Evolutionary conservation across 306 rosid species (phyloP).

Genomic region (Abrus pulchellus): DNA sequence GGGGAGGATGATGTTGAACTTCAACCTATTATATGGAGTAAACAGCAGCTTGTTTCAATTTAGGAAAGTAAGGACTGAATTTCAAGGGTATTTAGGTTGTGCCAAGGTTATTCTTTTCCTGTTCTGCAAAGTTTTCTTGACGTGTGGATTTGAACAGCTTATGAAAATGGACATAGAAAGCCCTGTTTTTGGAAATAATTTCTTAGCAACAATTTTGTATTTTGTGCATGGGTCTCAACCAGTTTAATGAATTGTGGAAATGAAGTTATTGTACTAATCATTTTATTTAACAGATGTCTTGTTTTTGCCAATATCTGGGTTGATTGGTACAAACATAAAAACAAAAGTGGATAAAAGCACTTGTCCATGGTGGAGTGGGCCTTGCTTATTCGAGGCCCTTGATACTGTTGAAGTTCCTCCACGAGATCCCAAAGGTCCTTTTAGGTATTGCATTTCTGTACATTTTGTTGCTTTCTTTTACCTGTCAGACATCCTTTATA

Average conservation of each 20-base stretch:
- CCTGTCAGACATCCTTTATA: background rate
- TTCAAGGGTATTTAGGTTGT: conserved; percentile 13
- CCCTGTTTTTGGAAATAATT: conserved; percentile 2
- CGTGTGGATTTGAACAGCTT: conserved; percentile 22
- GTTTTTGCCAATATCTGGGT: conserved; percentile 94
- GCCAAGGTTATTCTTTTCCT: conserved; percentile 11
- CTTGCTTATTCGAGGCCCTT: conserved; percentile 93
- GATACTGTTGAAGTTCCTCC: conserved; percentile 76
- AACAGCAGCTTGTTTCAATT: conserved; percentile 17
- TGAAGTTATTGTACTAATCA: conserved; percentile 36
- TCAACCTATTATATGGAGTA: conserved; percentile 24
- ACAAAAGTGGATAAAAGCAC: conserved; percentile 71
- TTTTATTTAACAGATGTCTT: conserved; percentile 75
- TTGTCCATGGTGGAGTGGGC: conserved; percentile 94
- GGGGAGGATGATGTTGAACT: conserved; percentile 22
- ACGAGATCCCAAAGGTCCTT: conserved; percentile 88
- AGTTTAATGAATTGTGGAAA: conserved; percentile 38
- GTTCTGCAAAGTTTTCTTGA: conserved; percentile 10
- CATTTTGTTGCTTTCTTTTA: conserved; percentile 1
- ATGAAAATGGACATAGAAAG: background rate
- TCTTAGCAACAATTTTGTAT: conserved; percentile 4
- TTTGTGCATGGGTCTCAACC: conserved; percentile 12
- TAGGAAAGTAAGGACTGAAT: conserved; percentile 26
- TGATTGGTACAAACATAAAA: conserved; percentile 74
- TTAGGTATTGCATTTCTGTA: conserved; percentile 67